Conservation (phyloP, 257 asterid genomes). For the Fraxinus americana region DNA sequence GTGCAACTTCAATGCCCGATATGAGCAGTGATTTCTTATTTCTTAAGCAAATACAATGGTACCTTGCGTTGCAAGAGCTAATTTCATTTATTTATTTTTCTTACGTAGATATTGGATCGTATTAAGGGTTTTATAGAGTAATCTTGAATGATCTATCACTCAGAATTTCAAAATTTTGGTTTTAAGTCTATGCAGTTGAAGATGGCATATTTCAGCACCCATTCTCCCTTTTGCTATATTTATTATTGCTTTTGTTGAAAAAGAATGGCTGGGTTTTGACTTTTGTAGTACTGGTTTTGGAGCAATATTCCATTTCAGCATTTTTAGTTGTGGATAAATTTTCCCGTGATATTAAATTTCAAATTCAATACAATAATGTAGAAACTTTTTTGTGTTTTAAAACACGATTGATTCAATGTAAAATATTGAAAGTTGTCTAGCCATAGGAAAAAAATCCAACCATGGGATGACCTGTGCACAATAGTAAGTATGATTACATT, state of each 20-base stretch:
- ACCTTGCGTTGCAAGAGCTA: not conserved
- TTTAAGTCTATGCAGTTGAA: not conserved
- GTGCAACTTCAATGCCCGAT: not conserved
- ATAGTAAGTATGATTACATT: not conserved
- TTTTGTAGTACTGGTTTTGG: not conserved
- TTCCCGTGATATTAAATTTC: not conserved
- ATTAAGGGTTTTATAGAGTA: not conserved
- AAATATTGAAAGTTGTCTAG: not conserved
- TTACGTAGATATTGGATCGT: not conserved
- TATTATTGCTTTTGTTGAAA: not conserved
- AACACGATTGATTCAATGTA: not conserved
- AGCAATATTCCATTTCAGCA: not conserved
- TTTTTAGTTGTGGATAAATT: not conserved
- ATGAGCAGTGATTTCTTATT: not conserved
- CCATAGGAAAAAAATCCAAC: not conserved
- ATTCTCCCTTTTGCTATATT: not conserved
- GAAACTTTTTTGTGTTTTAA: not conserved
- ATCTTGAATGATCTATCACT: not conserved
- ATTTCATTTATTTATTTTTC: not conserved
- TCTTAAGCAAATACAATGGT: not conserved
- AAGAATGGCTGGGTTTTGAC: not conserved
- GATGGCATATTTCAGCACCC: not conserved
- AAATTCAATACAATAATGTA: not conserved
- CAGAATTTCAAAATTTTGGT: not conserved
- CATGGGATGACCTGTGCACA: not conserved